Conservation (phyloP, 306 rosid genomes). For the Leucaena leucocephala region DNA sequence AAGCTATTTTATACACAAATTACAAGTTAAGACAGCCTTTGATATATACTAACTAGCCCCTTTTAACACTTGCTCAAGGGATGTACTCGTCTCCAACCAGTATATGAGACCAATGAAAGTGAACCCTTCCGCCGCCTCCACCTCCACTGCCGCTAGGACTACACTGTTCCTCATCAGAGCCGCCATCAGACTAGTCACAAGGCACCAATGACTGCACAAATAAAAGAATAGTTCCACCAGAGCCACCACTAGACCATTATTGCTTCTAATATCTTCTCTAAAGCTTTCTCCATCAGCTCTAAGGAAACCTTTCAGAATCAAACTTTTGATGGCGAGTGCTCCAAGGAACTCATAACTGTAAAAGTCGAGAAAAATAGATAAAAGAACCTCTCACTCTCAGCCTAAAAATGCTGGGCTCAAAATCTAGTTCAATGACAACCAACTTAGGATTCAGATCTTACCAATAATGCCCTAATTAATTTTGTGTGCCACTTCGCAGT, state of each 20-base stretch:
- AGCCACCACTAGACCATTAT: conserved; percentile 85
- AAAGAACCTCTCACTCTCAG: too few relatives aligned
- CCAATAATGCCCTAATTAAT: conserved; percentile 58
- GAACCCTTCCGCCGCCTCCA: conserved; percentile 99
- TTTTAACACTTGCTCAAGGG: conserved; percentile 73
- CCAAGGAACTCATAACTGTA: conserved; percentile 73
- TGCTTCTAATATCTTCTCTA: conserved; percentile 57
- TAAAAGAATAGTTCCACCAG: conserved; percentile 94
- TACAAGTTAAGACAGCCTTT: not conserved
- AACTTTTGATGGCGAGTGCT: conserved; percentile 70
- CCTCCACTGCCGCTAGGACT: conserved; percentile 90
- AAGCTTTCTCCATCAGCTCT: conserved; percentile 90
- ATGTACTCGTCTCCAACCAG: conserved; percentile 86
- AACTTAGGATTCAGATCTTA: conserved; percentile 46
- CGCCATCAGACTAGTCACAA: conserved; percentile 59
- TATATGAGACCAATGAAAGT: conserved; percentile 90
- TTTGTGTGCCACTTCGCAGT: conserved; percentile 21
- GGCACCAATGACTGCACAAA: conserved; percentile 69
- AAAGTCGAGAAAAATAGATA: too few relatives aligned
- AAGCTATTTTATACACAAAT: too few relatives aligned
- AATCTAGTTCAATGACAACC: conserved; percentile 2
- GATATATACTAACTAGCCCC: conserved; percentile 64
- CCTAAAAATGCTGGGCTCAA: too few relatives aligned
- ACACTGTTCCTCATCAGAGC: conserved; percentile 85
- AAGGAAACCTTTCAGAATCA: conserved; percentile 74